These are phyloP conservation scores for Exobasidium rhododendri DNA, from an alignment of 1,284 basidiomycete species.

Conservation along the genomic window DNA sequence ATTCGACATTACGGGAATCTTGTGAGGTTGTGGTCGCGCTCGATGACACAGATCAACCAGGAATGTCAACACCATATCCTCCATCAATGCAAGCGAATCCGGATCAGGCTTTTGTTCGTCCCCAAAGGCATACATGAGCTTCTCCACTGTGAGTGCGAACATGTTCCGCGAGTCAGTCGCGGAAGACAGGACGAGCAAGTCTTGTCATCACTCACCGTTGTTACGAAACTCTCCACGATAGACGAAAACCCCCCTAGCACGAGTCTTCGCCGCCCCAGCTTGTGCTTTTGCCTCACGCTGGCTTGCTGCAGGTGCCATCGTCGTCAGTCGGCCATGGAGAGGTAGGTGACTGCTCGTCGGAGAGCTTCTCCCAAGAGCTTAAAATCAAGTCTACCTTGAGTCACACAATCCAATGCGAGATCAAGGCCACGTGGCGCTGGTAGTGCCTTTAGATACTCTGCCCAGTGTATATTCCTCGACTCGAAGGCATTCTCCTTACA, in stretches of 20 bases:
- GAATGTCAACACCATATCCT: conserved; percentile 87
- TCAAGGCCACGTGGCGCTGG: too few relatives aligned
- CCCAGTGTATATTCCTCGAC: too few relatives aligned
- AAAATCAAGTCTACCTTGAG: too few relatives aligned
- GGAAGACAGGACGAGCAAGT: neutral
- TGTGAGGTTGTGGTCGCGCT: conserved; percentile 57
- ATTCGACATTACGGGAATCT: conserved; percentile 26
- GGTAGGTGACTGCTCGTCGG: too few relatives aligned
- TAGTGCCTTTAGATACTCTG: too few relatives aligned
- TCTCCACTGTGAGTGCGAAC: neutral
- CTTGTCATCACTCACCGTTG: neutral
- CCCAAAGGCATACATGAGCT: conserved; percentile 88
- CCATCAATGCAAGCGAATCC: conserved; percentile 85
- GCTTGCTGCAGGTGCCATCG: neutral
- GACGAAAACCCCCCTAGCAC: neutral
- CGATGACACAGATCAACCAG: conserved; percentile 71
- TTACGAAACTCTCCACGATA: neutral
- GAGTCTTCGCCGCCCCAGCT: neutral
- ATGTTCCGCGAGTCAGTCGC: too few relatives aligned
- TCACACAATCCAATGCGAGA: too few relatives aligned
- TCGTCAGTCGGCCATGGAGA: too few relatives aligned
- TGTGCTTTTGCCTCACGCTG: neutral
- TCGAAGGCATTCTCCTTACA: too few relatives aligned
- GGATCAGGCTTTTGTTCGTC: conserved; percentile 81
- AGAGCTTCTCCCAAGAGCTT: too few relatives aligned